phyloP scores from a whole-genome alignment of 2,329 filamentous ascomycete genomes.

The Ilyonectria sp. region DNA sequence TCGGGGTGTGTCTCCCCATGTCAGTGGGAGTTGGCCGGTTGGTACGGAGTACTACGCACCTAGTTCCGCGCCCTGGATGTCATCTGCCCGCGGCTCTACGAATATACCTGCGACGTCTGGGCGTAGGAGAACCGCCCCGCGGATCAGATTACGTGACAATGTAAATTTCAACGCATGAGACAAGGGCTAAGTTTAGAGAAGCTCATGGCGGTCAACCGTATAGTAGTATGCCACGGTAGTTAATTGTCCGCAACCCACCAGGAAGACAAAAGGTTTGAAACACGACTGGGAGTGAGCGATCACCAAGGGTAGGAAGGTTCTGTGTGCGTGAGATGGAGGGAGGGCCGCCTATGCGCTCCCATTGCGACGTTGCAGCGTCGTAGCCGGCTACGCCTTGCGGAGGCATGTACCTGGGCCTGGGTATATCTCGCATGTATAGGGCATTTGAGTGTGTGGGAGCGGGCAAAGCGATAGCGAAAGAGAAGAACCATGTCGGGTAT shows the following conservation, averaged over 20 bases:
- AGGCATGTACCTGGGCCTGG: constrained; percentile 8
- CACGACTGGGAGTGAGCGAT: constrained; percentile 22
- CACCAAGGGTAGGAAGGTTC: neutral
- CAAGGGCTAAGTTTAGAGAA: constrained; percentile 9
- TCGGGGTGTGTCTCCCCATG: constrained; percentile 8
- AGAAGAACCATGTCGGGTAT: constrained; percentile 2
- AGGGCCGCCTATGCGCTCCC: constrained; percentile 15
- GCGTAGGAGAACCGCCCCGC: constrained; percentile 3
- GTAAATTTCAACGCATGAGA: constrained; percentile 16
- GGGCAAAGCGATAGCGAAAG: neutral
- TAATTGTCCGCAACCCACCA: constrained; percentile 10
- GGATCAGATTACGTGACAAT: constrained; percentile 9
- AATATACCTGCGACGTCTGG: constrained; percentile 16
- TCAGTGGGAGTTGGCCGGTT: neutral
- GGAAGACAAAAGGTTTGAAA: constrained; percentile 23
- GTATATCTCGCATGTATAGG: constrained; percentile 12
- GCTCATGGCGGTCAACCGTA: constrained; percentile 4
- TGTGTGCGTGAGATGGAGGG: constrained; percentile 5
- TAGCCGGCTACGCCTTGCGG: constrained; percentile 9
- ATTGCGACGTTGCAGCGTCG: constrained; percentile 6
- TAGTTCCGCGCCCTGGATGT: neutral
- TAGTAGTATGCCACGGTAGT: constrained; percentile 13
- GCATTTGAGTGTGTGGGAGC: neutral
- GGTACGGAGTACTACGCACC: neutral
- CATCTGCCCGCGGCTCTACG: neutral